phyloP scores from a whole-genome alignment of 331 rosid genomes.

The Acacia concinna region DNA sequence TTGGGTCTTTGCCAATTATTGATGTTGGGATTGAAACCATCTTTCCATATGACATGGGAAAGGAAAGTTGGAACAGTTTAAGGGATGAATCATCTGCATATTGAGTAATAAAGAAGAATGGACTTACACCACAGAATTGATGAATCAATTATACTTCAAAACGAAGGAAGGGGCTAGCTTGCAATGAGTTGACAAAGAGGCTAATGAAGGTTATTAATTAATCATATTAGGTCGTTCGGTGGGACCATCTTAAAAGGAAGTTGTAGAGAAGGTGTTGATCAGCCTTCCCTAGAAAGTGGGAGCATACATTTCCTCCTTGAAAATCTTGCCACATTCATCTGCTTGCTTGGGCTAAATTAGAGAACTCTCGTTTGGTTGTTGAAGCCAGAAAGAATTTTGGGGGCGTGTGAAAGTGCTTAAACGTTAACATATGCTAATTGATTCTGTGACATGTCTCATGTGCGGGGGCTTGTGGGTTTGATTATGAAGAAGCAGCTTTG shows the following conservation, averaged over 20 bases:
- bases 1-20: background rate
- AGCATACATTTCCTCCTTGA: too few species aligned
- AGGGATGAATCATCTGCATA: background rate
- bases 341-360: background rate
- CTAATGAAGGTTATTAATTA: too few species aligned
- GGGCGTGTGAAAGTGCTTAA: background rate
- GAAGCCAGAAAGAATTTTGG: background rate
- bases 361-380: background rate
- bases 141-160: too few species aligned
- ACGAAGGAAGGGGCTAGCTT: too few species aligned
- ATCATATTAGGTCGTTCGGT: too few species aligned
- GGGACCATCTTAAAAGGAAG: too few species aligned
- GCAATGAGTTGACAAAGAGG: background rate
- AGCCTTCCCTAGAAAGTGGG: too few species aligned
- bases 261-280: too few species aligned
- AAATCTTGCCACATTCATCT: background rate
- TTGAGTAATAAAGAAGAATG: background rate
- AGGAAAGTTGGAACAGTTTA: background rate
- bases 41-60: background rate
- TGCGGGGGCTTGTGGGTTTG: background rate
- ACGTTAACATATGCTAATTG: background rate
- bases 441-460: constrained; percentile 19
- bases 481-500: constrained; percentile 14
- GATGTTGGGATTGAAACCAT: background rate
- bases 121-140: background rate